Conservation (phyloP, 1,139 yeast genomes). For the Saccharomyces pastorianus region DNA sequence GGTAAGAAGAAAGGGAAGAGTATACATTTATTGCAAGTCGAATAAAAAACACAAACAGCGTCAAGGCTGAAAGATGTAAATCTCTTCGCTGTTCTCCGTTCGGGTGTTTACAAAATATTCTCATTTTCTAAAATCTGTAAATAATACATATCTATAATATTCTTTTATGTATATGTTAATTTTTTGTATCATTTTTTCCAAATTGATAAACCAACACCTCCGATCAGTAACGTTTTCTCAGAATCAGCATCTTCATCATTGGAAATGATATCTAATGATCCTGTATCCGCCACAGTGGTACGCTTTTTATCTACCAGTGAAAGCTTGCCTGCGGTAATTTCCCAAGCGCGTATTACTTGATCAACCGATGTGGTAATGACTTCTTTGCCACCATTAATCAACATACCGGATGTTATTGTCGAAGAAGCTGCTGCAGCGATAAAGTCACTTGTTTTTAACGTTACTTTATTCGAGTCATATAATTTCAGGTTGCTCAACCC, state of each 20-base stretch:
- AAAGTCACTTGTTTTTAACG: conserved; percentile 30
- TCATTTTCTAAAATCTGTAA: neutral
- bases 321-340: conserved; percentile 31
- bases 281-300: conserved; percentile 88
- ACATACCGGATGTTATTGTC: conserved; percentile 62
- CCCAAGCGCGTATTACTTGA: conserved; percentile 68
- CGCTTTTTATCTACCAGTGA: conserved; percentile 40
- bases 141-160: neutral
- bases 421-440: conserved; percentile 68
- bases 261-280: conserved; percentile 45
- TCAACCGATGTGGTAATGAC: conserved; percentile 51
- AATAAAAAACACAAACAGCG: conserved; percentile 95
- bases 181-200: conserved; percentile 33
- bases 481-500: conserved; percentile 37
- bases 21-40: conserved; percentile 84
- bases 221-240: conserved; percentile 37
- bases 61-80: conserved; percentile 52
- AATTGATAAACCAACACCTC: conserved; percentile 64
- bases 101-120: neutral
- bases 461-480: conserved; percentile 15
- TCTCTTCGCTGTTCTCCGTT: neutral
- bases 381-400: conserved; percentile 22
- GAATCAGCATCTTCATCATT: conserved; percentile 27
- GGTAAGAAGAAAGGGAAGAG: conserved; percentile 90
- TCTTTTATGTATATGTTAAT: conserved; percentile 1